Evolutionary conservation across 257 asterid genomes (phyloP), one percentile per base, ranked within the genome.

Genomic region (Mitragyna speciosa): DNA sequence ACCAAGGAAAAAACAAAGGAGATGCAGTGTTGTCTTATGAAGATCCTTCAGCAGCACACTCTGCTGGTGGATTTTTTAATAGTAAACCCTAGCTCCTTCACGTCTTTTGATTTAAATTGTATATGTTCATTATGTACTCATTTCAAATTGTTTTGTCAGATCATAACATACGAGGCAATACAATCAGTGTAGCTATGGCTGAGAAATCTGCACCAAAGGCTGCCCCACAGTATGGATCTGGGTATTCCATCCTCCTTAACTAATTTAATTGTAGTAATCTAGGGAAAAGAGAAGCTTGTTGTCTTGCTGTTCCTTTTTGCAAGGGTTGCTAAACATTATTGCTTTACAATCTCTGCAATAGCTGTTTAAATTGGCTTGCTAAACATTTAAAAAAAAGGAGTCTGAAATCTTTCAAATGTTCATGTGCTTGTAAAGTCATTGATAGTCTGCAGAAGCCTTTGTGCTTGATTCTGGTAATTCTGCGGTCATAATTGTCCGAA

Each of bases 21-120:
- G 99, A 96, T 89, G 99, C 88, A 63, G 98, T 94, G 83, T 86
- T 96, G 82, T 91, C 99, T 5, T 96, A 94, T 80, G 99, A 96
- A 85, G 99, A 96, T 86, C 99, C 99, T 71, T 94, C 97, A 26
- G 99, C 99, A 43, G 99, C 99, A 15, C 99, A 96, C 84, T 89
- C 98, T 49, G 99, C 99, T 36, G 99, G 98, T 51, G 97, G 97
- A 48, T 96, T 96, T 87, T 96, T 91, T 84, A 90, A 96, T 73
- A 87, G 99, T 96, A 94, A 58, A 88, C 51, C 70, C 82, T 56
- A 26, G 51, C 36, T 77, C 74, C 28, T 47, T 79, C 28, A 76
- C 70, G 22, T 47, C 49, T 77, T 73, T 58, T 47, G 66, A 54
- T 77, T 82, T 75, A 26, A 58, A 26, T 20, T 63, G 12, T 30